phyloP scores from a whole-genome alignment of 176 grass and related monocot species.

The Juncus inflexus region DNA sequence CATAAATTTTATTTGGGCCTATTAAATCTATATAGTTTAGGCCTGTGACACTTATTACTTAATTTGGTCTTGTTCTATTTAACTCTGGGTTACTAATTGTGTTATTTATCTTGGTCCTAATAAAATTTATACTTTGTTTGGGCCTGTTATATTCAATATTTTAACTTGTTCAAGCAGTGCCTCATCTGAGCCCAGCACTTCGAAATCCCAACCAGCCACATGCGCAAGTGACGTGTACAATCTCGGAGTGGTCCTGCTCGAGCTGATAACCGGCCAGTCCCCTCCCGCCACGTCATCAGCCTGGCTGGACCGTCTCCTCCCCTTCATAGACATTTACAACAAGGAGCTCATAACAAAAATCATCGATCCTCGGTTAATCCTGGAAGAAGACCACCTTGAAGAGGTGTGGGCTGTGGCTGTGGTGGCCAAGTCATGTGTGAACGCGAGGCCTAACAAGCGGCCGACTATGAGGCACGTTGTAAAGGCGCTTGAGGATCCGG shows the following conservation, averaged over 20 bases:
- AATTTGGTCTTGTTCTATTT: too few species aligned
- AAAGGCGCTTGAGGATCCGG: conserved; percentile 84
- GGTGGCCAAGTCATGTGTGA: conserved; percentile 93
- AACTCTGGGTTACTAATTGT: too few species aligned
- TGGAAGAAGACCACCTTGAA: conserved; percentile 97
- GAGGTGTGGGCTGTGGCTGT: conserved; percentile 98
- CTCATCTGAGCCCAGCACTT: too few species aligned
- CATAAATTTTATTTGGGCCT: too few species aligned
- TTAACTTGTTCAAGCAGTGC: conserved; percentile 1
- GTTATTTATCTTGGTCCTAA: too few species aligned
- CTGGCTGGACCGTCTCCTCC: conserved; percentile 65
- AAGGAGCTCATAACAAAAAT: conserved; percentile 92
- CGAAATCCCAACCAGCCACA: conserved; percentile 46
- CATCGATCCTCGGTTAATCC: conserved; percentile 77
- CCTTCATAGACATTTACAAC: conserved; percentile 74
- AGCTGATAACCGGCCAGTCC: conserved; percentile 72
- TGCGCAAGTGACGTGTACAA: conserved; percentile 85
- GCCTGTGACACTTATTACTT: too few species aligned
- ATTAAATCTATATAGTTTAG: too few species aligned
- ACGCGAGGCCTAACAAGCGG: conserved; percentile 68
- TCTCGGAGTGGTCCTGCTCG: conserved; percentile 88
- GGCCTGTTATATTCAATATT: conserved; percentile 1
- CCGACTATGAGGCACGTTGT: conserved; percentile 78
- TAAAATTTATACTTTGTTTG: conserved; percentile 3
- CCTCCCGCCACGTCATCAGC: conserved; percentile 49